A percentile compares a stretch with the other conserved stretches of the same genome.
These are phyloP conservation scores for Mycena sp. DNA, from an alignment of 1,284 basidiomycete species.

Conservation along the genomic window DNA sequence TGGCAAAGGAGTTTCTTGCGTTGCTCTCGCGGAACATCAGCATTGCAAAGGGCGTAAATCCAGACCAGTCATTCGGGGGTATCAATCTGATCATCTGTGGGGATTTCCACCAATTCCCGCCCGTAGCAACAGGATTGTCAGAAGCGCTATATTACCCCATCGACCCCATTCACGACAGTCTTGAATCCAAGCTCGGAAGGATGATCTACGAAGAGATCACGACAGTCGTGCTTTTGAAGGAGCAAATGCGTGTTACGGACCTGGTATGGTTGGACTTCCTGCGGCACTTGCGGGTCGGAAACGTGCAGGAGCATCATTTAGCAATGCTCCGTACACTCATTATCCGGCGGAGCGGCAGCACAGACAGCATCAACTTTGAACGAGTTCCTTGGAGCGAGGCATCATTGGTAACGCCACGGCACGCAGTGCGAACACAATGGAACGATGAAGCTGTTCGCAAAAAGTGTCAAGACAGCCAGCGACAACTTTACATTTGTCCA, in stretches of 20 bases:
- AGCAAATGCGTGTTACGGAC: background rate
- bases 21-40: too few species aligned
- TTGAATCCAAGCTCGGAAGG: too few species aligned
- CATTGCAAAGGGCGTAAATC: too few species aligned
- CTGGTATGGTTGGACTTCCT: background rate
- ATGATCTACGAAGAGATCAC: background rate
- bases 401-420: background rate
- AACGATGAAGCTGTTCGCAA: constrained; percentile 16
- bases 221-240: background rate
- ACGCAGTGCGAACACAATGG: too few species aligned
- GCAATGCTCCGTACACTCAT: background rate
- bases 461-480: background rate
- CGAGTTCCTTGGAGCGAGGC: background rate
- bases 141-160: too few species aligned
- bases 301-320: background rate
- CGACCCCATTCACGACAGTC: too few species aligned
- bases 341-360: background rate
- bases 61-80: background rate
- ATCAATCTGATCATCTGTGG: background rate
- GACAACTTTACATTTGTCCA: background rate
- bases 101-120: background rate
- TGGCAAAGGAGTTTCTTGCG: too few species aligned
- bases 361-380: background rate
- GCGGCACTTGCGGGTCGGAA: background rate
- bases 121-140: background rate